Percentiles rank a stretch among this genome's conserved stretches.
phyloP scores from a whole-genome alignment of 2,329 filamentous ascomycete genomes.

The Sarocladium kiliense region DNA sequence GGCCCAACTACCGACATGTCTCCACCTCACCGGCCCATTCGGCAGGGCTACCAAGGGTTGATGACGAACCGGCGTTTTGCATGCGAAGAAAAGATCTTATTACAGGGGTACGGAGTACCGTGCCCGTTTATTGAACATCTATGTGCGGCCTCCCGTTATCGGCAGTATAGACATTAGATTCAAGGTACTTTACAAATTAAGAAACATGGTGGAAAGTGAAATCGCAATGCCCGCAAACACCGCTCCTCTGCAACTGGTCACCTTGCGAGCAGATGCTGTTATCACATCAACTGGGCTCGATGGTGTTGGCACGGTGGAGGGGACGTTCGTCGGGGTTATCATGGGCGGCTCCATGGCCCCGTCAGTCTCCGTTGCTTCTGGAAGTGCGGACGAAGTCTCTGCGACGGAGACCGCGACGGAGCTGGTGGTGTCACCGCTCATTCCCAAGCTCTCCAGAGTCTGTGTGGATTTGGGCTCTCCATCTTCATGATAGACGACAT shows the following conservation, averaged over 20 bases:
- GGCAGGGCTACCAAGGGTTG: not conserved
- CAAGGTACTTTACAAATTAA: too few relatives aligned
- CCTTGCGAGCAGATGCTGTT: not conserved
- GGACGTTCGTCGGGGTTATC: not conserved
- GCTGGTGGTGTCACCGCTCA: not conserved
- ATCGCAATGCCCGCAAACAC: not conserved
- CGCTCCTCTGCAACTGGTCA: not conserved
- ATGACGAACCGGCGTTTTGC: not conserved
- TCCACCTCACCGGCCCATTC: not conserved
- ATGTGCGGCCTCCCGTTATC: too few relatives aligned
- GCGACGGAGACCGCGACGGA: not conserved
- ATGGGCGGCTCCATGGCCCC: not conserved
- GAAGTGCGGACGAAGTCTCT: not conserved
- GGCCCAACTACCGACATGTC: not conserved
- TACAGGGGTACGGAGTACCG: too few relatives aligned
- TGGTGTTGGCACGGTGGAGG: not conserved
- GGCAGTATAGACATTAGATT: too few relatives aligned
- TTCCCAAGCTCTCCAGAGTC: not conserved
- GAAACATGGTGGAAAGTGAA: not conserved
- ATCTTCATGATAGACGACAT: not conserved
- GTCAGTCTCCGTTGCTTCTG: not conserved
- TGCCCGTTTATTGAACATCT: too few relatives aligned
- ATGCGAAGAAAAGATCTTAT: too few relatives aligned
- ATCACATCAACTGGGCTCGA: not conserved
- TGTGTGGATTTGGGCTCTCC: conserved; percentile 1